Conservation (phyloP, 2,329 filamentous ascomycete species). For the Davidsoniella neocaledoniae region DNA sequence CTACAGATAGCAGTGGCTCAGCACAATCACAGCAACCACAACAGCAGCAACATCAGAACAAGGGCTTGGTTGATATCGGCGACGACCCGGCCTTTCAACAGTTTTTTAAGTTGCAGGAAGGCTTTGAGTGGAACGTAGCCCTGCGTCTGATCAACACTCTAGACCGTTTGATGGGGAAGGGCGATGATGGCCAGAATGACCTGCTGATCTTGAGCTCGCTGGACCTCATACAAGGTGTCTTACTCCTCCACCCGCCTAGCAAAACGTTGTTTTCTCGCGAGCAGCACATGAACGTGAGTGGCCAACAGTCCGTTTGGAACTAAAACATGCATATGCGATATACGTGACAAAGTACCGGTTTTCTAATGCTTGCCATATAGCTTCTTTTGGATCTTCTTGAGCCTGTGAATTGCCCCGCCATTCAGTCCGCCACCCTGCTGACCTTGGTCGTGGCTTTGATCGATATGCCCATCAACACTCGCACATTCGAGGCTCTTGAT, state of each 20-base stretch:
- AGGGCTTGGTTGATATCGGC: constrained; percentile 48
- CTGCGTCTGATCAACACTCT: constrained; percentile 72
- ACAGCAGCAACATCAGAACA: not conserved
- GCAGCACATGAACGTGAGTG: constrained; percentile 76
- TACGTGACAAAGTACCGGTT: not conserved
- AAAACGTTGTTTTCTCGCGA: constrained; percentile 75
- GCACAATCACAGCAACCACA: not conserved
- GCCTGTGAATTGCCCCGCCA: constrained; percentile 75
- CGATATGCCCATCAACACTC: constrained; percentile 71
- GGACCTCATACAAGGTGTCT: constrained; percentile 72
- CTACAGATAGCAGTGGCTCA: not conserved
- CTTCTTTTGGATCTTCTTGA: constrained; percentile 89
- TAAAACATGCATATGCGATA: not conserved
- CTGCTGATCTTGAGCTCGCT: constrained; percentile 75
- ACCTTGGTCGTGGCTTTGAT: constrained; percentile 81
- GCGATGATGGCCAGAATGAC: constrained; percentile 69
- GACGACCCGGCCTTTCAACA: constrained; percentile 82
- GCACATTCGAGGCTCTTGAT: constrained; percentile 81
- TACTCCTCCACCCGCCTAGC: constrained; percentile 80
- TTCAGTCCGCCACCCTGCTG: constrained; percentile 78
- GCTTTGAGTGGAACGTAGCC: constrained; percentile 95
- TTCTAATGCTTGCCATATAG: constrained; percentile 21
- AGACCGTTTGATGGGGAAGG: constrained; percentile 70
- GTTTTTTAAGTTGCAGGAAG: constrained; percentile 92
- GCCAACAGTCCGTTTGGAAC: not conserved